A percentile compares a stretch with the other conserved stretches of the same genome.
Evolutionary conservation across 148 eudicot species (phyloP).

Genomic region (Nepenthes mirabilis): DNA sequence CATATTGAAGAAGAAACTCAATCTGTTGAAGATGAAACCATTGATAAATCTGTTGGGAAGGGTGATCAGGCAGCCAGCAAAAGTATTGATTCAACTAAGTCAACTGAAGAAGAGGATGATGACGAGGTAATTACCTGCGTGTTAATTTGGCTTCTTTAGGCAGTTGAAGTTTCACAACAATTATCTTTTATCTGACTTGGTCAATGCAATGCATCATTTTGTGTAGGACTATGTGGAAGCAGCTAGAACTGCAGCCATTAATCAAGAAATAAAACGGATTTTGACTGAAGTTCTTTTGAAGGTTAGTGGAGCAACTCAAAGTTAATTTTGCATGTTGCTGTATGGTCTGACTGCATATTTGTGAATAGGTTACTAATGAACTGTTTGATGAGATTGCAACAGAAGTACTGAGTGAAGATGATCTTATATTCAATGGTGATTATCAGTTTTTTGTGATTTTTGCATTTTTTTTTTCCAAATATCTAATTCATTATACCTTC

Average conservation of each 20-base stretch:
- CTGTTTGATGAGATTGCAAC: constrained; percentile 94
- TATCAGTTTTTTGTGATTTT: not conserved
- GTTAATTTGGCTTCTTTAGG: constrained; percentile 3
- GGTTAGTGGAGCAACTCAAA: constrained; percentile 27
- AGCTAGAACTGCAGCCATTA: constrained; percentile 71
- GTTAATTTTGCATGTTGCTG: not conserved
- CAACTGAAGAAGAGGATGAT: constrained; percentile 72
- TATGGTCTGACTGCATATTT: constrained; percentile 10
- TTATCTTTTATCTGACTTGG: not conserved
- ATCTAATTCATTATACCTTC: not conserved
- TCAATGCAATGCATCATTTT: not conserved
- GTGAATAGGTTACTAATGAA: constrained; percentile 79
- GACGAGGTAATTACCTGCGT: constrained; percentile 27
- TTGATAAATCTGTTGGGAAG: constrained; percentile 37
- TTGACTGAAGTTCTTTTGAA: constrained; percentile 90
- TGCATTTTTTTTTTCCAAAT: too few relatives aligned
- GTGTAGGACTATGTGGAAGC: constrained; percentile 73
- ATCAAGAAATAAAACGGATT: constrained; percentile 93
- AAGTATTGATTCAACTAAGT: constrained; percentile 67
- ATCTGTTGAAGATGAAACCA: constrained; percentile 56
- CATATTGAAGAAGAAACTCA: constrained; percentile 33
- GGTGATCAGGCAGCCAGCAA: constrained; percentile 70
- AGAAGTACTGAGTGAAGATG: constrained; percentile 74
- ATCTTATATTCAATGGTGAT: constrained; percentile 39
- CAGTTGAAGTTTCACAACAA: not conserved